Evolutionary conservation across 2,329 filamentous ascomycete genomes (phyloP).

Genomic region (Penicillium psychrosexuale): DNA sequence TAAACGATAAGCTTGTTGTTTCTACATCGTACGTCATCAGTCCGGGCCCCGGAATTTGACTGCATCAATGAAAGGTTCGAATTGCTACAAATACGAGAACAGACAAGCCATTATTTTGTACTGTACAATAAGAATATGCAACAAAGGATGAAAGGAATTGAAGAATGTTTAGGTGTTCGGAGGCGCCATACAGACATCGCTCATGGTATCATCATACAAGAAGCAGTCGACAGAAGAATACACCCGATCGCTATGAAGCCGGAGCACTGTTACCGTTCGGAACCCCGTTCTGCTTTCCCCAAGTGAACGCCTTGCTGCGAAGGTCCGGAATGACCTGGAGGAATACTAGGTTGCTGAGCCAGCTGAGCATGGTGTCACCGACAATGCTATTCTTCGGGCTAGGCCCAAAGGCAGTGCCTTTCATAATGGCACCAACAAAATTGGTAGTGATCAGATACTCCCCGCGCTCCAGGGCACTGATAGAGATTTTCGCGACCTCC

Average conservation of each 20-base stretch:
- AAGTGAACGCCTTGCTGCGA: slow-evolving; percentile 55
- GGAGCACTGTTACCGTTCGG: slow-evolving; percentile 15
- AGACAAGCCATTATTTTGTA: neutral
- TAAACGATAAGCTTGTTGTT: slow-evolving; percentile 5
- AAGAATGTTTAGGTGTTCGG: slow-evolving; percentile 6
- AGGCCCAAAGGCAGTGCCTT: slow-evolving; percentile 54
- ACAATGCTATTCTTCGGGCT: slow-evolving; percentile 54
- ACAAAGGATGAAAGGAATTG: neutral
- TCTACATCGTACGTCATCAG: slow-evolving; percentile 27
- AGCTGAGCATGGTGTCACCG: slow-evolving; percentile 54
- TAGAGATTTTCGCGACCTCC: slow-evolving; percentile 66
- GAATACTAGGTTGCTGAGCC: slow-evolving; percentile 54
- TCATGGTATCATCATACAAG: slow-evolving; percentile 30
- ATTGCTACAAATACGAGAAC: neutral
- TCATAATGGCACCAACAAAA: slow-evolving; percentile 69
- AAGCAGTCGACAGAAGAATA: neutral
- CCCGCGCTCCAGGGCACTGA: slow-evolving; percentile 74
- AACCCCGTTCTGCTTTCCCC: slow-evolving; percentile 55
- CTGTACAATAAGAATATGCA: slow-evolving; percentile 8
- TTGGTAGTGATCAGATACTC: slow-evolving; percentile 76
- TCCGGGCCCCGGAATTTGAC: neutral
- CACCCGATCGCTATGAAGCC: slow-evolving; percentile 2
- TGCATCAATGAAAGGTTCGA: neutral
- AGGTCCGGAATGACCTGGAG: slow-evolving; percentile 58
- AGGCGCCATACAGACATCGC: slow-evolving; percentile 13